A percentile compares a stretch with the other conserved stretches of the same genome.
Conservation (phyloP, 768 basidiomycete genomes). For the Psilocybe cubensis region DNA sequence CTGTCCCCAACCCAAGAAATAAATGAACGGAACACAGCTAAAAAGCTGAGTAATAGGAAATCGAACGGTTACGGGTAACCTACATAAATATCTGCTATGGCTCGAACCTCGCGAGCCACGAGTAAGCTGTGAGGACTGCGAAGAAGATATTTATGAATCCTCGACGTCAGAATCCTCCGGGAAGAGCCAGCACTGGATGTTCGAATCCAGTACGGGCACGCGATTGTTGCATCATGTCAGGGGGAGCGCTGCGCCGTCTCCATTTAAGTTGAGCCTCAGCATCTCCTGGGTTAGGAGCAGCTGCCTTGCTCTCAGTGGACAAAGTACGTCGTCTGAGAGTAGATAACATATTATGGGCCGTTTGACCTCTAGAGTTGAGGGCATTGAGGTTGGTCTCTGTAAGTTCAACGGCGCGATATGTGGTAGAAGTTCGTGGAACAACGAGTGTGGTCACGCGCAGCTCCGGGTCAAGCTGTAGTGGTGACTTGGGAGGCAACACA, state of each 20-base stretch:
- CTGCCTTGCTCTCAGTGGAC: constrained; percentile 34
- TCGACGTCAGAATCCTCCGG: constrained; percentile 56
- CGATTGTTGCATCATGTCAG: constrained; percentile 53
- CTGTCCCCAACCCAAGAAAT: constrained; percentile 13
- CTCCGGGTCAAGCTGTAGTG: constrained; percentile 37
- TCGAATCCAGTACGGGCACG: constrained; percentile 57
- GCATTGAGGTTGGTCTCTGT: constrained; percentile 56
- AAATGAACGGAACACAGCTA: constrained; percentile 12
- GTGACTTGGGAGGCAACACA: constrained; percentile 38
- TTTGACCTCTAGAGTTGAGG: constrained; percentile 57
- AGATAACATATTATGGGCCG: constrained; percentile 66
- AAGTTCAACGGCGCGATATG: constrained; percentile 46
- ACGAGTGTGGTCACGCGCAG: constrained; percentile 52
- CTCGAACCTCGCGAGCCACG: neutral
- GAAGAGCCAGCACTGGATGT: constrained; percentile 59
- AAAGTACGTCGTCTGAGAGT: constrained; percentile 62
- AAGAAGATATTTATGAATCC: neutral
- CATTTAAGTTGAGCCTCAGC: constrained; percentile 31
- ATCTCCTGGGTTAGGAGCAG: constrained; percentile 14
- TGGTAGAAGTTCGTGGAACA: constrained; percentile 47
- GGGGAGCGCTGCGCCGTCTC: constrained; percentile 66
- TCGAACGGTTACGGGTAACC: neutral
- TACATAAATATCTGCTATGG: constrained; percentile 2
- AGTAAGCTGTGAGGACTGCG: neutral
- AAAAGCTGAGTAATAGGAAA: constrained; percentile 7